Conservation (phyloP, 1,139 yeast species). For the Oligophagozyma castellii region DNA sequence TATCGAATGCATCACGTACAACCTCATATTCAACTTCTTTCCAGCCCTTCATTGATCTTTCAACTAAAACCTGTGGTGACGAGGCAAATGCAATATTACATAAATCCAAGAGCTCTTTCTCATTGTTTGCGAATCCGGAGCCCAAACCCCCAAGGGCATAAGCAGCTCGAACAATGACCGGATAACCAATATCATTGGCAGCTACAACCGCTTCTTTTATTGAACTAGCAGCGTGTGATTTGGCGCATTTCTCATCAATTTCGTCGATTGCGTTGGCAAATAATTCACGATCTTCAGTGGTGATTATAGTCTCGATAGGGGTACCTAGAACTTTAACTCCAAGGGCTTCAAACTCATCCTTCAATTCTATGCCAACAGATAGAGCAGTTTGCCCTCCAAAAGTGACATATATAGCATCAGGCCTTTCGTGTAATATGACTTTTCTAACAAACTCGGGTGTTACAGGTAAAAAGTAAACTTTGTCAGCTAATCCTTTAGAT, state of each 20-base stretch:
- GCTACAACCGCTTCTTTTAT: slow-evolving; percentile 75
- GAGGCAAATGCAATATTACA: slow-evolving; percentile 91
- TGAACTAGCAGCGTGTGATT: slow-evolving; percentile 71
- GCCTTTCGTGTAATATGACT: slow-evolving; percentile 87
- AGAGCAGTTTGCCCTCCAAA: slow-evolving; percentile 99
- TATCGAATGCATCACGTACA: slow-evolving; percentile 89
- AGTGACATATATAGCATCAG: slow-evolving; percentile 93
- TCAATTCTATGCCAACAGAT: slow-evolving; percentile 86
- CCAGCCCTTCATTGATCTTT: slow-evolving; percentile 97
- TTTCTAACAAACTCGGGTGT: slow-evolving; percentile 92
- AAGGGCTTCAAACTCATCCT: slow-evolving; percentile 82
- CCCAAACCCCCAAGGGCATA: slow-evolving; percentile 97
- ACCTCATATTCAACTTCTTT: slow-evolving; percentile 98
- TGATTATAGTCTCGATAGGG: slow-evolving; percentile 86
- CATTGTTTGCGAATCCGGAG: slow-evolving; percentile 93
- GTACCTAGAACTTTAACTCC: slow-evolving; percentile 97
- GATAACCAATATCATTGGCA: slow-evolving; percentile 81
- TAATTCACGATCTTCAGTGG: slow-evolving; percentile 95
- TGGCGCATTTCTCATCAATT: slow-evolving; percentile 88
- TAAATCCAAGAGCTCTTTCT: slow-evolving; percentile 65
- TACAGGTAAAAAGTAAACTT: slow-evolving; percentile 93
- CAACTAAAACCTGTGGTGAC: slow-evolving; percentile 91
- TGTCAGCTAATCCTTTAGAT: slow-evolving; percentile 93
- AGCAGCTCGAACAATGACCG: slow-evolving; percentile 96
- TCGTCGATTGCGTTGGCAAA: slow-evolving; percentile 92